Evolutionary conservation across 306 rosid species (phyloP).

Genomic region (Lagenaria siceraria): DNA sequence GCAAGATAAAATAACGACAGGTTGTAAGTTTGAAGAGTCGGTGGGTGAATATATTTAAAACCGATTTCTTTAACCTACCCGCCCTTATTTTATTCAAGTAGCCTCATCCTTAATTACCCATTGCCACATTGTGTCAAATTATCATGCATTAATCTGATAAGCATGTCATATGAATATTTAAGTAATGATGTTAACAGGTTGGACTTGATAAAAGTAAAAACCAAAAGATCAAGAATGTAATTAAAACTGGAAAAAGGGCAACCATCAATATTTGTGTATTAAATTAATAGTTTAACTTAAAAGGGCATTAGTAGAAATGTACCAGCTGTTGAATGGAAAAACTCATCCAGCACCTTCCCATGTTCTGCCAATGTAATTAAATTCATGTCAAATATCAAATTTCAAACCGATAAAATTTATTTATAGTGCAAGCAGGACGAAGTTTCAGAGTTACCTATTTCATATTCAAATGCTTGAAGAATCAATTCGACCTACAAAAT

Average conservation of each 20-base stretch:
- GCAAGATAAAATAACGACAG: not conserved
- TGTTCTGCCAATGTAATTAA: conserved; percentile 41
- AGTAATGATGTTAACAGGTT: not conserved
- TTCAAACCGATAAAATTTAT: not conserved
- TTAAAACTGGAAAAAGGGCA: not conserved
- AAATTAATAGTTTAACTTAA: not conserved
- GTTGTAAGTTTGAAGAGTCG: not conserved
- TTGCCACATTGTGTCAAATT: not conserved
- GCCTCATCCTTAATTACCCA: not conserved
- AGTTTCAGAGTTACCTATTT: conserved; percentile 37
- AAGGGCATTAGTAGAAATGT: conserved; percentile 2
- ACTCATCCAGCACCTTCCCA: conserved; percentile 82
- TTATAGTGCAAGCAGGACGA: not conserved
- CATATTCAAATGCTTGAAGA: conserved; percentile 90
- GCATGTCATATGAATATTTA: not conserved
- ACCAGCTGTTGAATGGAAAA: conserved; percentile 87
- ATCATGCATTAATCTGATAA: not conserved
- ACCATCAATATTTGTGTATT: not conserved
- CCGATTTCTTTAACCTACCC: not conserved
- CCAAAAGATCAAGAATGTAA: not conserved
- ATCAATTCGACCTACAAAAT: conserved; percentile 79
- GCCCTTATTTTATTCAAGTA: not conserved
- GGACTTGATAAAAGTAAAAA: not conserved
- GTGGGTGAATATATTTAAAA: not conserved
- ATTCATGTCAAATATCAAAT: not conserved